Percentiles rank a stretch among this genome's conserved stretches.
Conservation (phyloP, 1,139 yeast genomes). For the Ogataea hybrid region DNA sequence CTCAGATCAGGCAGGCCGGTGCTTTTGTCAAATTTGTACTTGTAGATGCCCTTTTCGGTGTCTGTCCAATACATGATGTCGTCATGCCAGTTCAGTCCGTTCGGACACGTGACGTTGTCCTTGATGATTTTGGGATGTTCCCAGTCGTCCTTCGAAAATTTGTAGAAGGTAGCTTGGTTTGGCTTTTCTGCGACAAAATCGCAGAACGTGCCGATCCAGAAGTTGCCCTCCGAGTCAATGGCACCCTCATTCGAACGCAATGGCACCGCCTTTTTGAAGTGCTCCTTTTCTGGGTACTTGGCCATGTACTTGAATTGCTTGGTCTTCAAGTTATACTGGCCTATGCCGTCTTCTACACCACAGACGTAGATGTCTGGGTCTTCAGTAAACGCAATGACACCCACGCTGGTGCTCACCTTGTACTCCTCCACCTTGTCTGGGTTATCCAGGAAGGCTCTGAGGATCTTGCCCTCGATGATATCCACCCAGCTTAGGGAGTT, state of each 20-base stretch:
- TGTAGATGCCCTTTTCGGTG: slow-evolving; percentile 59
- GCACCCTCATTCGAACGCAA: slow-evolving; percentile 74
- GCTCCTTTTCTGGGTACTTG: slow-evolving; percentile 41
- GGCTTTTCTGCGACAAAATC: slow-evolving; percentile 43
- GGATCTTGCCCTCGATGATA: slow-evolving; percentile 57
- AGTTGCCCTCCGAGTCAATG: slow-evolving; percentile 64
- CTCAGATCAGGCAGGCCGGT: slow-evolving; percentile 44
- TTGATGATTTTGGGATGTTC: slow-evolving; percentile 29
- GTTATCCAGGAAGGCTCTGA: slow-evolving; percentile 39
- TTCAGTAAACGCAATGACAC: slow-evolving; percentile 60
- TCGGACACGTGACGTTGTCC: slow-evolving; percentile 51
- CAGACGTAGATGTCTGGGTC: slow-evolving; percentile 42
- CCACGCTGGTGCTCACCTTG: slow-evolving; percentile 44
- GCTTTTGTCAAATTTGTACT: slow-evolving; percentile 54
- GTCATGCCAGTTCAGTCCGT: slow-evolving; percentile 75
- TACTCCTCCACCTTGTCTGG: slow-evolving; percentile 28
- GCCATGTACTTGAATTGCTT: slow-evolving; percentile 42
- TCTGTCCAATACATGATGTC: slow-evolving; percentile 69
- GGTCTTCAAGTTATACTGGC: slow-evolving; percentile 44
- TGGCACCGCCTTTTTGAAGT: slow-evolving; percentile 28
- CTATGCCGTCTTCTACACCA: slow-evolving; percentile 60
- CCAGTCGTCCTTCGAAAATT: slow-evolving; percentile 35
- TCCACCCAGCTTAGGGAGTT: slow-evolving; percentile 69
- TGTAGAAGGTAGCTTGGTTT: slow-evolving; percentile 45
- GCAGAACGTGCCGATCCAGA: slow-evolving; percentile 75